A percentile compares a stretch with the other conserved stretches of the same genome.
Conservation (phyloP, 176 grass and related monocot genomes). For the Zea mays region DNA sequence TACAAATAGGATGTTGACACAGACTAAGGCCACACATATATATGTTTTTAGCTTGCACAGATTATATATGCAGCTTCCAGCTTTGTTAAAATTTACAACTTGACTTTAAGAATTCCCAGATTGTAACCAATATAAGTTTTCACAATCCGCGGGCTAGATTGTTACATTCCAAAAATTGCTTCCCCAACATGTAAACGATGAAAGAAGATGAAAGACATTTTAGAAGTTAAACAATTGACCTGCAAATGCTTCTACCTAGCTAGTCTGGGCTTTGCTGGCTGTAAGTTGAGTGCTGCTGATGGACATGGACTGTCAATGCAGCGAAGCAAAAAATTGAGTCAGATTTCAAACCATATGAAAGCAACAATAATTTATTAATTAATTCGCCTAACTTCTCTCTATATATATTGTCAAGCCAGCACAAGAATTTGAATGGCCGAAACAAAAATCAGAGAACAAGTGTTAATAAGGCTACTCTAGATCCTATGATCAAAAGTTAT, state of each 20-base stretch:
- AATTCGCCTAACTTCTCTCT: slow-evolving; percentile 55
- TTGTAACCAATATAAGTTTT: neutral
- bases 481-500: slow-evolving; percentile 62
- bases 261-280: slow-evolving; percentile 29
- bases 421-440: slow-evolving; percentile 55
- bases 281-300: neutral
- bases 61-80: neutral
- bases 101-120: neutral
- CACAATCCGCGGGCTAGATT: neutral
- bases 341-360: slow-evolving; percentile 37
- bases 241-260: slow-evolving; percentile 38
- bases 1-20: neutral
- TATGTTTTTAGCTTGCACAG: neutral
- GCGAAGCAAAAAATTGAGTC: slow-evolving; percentile 19
- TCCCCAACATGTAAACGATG: neutral
- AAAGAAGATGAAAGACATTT: slow-evolving; percentile 9
- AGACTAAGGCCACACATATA: neutral
- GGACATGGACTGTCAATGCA: slow-evolving; percentile 14
- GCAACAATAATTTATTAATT: slow-evolving; percentile 31
- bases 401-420: slow-evolving; percentile 60
- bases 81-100: neutral
- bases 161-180: neutral
- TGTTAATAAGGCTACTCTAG: slow-evolving; percentile 38
- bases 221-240: slow-evolving; percentile 65
- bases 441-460: slow-evolving; percentile 41